phyloP scores from a whole-genome alignment of 805 yeast species.

The Candida sphagnicola region DNA sequence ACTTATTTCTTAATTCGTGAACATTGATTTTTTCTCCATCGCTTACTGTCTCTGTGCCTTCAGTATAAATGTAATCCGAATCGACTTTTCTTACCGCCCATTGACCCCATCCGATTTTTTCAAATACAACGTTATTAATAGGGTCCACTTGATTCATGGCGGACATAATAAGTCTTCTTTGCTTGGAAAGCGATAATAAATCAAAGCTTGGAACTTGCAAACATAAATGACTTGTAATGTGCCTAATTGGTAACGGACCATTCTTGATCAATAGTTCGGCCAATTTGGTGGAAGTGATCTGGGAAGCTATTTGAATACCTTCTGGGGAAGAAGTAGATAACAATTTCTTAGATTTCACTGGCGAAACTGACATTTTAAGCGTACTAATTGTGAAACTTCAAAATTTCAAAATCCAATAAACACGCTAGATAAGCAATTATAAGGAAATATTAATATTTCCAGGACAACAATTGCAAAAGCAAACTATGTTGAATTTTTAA shows the following conservation, averaged over 20 bases:
- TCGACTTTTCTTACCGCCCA: constrained; percentile 74
- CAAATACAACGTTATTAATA: constrained; percentile 65
- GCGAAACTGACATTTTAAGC: constrained; percentile 1
- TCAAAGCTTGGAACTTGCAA: constrained; percentile 76
- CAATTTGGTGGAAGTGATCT: constrained; percentile 75
- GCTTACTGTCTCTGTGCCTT: constrained; percentile 30
- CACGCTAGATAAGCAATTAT: no score
- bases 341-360: constrained; percentile 13
- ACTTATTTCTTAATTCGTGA: constrained; percentile 30
- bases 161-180: constrained; percentile 84
- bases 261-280: constrained; percentile 64
- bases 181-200: constrained; percentile 77
- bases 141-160: constrained; percentile 74
- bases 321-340: constrained; percentile 81
- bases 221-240: constrained; percentile 75
- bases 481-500: no score
- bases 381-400: not conserved
- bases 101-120: constrained; percentile 97
- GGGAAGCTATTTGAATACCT: constrained; percentile 82
- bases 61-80: constrained; percentile 44
- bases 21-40: constrained; percentile 15
- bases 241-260: constrained; percentile 90
- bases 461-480: not conserved
- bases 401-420: not conserved
- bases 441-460: no score